Percentiles rank a stretch among this genome's conserved stretches.
Conservation (phyloP, 2,329 filamentous ascomycete species). For the Alternaria sp. region DNA sequence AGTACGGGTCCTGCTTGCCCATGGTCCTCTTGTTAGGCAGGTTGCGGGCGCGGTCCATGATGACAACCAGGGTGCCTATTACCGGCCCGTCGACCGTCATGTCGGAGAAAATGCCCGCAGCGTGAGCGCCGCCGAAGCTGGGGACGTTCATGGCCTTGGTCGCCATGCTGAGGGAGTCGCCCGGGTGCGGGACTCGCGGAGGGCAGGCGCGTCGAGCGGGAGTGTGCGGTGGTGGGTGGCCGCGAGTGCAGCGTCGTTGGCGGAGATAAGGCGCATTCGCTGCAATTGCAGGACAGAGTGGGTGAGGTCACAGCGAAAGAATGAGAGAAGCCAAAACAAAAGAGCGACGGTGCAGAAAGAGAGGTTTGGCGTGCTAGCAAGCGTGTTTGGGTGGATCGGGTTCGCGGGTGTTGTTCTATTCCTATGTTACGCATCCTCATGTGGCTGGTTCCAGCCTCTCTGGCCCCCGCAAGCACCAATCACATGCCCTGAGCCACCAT, state of each 20-base stretch:
- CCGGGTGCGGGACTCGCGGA: not conserved
- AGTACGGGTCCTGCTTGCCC: conserved; percentile 98
- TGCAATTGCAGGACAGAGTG: conserved; percentile 20
- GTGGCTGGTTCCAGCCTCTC: conserved; percentile 35
- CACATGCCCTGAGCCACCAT: conserved; percentile 1
- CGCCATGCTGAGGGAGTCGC: conserved; percentile 39
- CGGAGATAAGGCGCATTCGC: conserved; percentile 26
- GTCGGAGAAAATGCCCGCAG: conserved; percentile 91
- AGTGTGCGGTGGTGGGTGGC: conserved; percentile 6
- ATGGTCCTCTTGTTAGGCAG: conserved; percentile 95
- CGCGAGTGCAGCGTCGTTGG: conserved; percentile 23
- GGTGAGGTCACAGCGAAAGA: not conserved
- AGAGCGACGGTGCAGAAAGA: conserved; percentile 23
- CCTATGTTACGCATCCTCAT: conserved; percentile 17
- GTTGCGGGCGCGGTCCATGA: conserved; percentile 96
- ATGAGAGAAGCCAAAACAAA: conserved; percentile 17
- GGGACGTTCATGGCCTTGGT: conserved; percentile 39
- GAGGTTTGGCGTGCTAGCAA: conserved; percentile 6
- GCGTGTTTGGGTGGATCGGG: conserved; percentile 9
- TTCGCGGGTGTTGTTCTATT: conserved; percentile 10
- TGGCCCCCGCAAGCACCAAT: conserved; percentile 8
- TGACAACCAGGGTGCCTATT: conserved; percentile 89
- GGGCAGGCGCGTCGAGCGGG: conserved; percentile 8
- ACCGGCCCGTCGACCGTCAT: conserved; percentile 91
- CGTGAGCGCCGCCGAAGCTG: conserved; percentile 69